Conservation (phyloP, 2,329 filamentous ascomycete species). For the Lomentospora prolificans region DNA sequence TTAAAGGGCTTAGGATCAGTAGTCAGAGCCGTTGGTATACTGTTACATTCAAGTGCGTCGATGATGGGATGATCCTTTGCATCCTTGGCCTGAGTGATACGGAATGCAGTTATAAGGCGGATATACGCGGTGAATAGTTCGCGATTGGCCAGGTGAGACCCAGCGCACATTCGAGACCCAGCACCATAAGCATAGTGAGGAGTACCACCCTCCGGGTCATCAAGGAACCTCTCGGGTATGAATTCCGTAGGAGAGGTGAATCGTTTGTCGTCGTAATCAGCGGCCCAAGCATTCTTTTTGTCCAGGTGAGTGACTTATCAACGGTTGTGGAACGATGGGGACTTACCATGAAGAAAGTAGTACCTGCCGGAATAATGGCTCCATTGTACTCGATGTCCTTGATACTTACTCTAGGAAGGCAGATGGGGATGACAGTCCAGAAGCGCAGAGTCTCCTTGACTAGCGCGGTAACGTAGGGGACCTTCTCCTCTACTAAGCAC, state of each 20-base stretch:
- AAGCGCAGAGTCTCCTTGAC: slow-evolving; percentile 71
- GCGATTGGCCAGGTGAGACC: slow-evolving; percentile 52
- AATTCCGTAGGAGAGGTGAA: slow-evolving; percentile 56
- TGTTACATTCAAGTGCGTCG: slow-evolving; percentile 47
- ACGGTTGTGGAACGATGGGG: neutral
- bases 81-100: slow-evolving; percentile 38
- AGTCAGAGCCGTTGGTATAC: slow-evolving; percentile 46
- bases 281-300: slow-evolving; percentile 63
- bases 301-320: too few relatives aligned
- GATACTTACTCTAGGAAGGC: slow-evolving; percentile 61
- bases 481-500: slow-evolving; percentile 63
- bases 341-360: slow-evolving; percentile 66
- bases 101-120: slow-evolving; percentile 48
- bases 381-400: slow-evolving; percentile 63
- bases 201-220: slow-evolving; percentile 43
- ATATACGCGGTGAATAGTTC: slow-evolving; percentile 53
- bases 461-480: slow-evolving; percentile 66
- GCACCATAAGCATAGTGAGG: slow-evolving; percentile 55
- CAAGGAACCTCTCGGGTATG: slow-evolving; percentile 60
- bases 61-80: slow-evolving; percentile 39
- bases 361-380: slow-evolving; percentile 60
- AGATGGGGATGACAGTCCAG: slow-evolving; percentile 73
- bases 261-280: slow-evolving; percentile 60
- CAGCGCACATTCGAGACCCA: slow-evolving; percentile 53
- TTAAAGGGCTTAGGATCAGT: slow-evolving; percentile 56